Percentiles rank a stretch among this genome's conserved stretches.
Conservation (phyloP, 441 rosid genomes). For the Corymbia calophylla region DNA sequence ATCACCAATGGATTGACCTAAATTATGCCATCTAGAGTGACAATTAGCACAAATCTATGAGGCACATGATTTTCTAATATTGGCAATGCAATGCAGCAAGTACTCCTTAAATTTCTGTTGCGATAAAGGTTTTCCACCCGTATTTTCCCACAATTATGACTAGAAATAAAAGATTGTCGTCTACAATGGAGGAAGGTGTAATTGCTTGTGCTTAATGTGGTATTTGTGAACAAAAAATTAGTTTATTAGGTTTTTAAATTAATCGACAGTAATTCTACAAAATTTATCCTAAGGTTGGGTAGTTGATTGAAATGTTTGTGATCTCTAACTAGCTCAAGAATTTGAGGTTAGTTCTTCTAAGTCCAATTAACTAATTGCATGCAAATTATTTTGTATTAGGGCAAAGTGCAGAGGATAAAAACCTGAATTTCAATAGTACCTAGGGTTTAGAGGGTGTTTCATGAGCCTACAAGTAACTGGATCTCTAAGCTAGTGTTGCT, state of each 20-base stretch:
- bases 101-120: neutral
- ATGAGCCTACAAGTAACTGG: neutral
- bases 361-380: neutral
- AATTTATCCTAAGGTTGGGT: neutral
- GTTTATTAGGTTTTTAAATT: neutral
- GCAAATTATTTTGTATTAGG: neutral
- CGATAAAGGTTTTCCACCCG: neutral
- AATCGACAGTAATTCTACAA: neutral
- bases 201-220: neutral
- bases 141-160: neutral
- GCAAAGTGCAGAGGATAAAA: neutral
- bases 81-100: neutral
- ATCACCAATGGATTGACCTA: neutral
- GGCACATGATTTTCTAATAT: neutral
- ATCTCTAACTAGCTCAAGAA: neutral
- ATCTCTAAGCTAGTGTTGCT: neutral
- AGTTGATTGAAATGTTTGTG: neutral
- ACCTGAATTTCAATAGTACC: neutral
- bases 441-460: neutral
- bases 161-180: neutral
- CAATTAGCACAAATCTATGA: neutral
- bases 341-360: neutral
- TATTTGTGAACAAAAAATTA: neutral
- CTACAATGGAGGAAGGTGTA: neutral
- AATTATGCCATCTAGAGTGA: neutral